Conservation (phyloP, 352 stramenopile genomes). For the Ochromonadaceae sp. region DNA sequence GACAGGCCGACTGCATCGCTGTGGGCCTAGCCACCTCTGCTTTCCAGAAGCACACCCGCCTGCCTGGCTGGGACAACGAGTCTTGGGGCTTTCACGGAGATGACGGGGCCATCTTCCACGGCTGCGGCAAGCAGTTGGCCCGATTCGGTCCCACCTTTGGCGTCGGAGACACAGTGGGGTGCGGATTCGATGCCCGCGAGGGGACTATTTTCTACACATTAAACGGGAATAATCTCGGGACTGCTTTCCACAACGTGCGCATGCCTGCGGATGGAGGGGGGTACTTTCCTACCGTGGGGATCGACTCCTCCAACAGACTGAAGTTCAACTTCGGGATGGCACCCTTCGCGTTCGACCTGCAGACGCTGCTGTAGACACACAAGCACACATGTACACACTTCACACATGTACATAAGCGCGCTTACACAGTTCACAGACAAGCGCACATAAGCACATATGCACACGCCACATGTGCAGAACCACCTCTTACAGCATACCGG, state of each 20-base stretch:
- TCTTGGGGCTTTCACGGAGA: slow-evolving; percentile 50
- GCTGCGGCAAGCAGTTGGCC: slow-evolving; percentile 36
- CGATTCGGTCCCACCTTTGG: slow-evolving; percentile 42
- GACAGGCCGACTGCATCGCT: slow-evolving; percentile 45
- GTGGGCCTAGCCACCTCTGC: slow-evolving; percentile 38
- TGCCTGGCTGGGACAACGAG: slow-evolving; percentile 47
- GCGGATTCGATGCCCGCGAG: slow-evolving; percentile 36
- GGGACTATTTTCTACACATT: slow-evolving; percentile 43
- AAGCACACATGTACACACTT: too few relatives aligned
- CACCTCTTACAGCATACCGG: too few relatives aligned
- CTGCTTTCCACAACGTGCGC: not conserved
- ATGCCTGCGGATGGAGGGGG: too few relatives aligned
- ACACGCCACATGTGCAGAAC: too few relatives aligned
- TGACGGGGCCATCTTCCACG: slow-evolving; percentile 50
- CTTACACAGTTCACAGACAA: too few relatives aligned
- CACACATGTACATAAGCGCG: too few relatives aligned
- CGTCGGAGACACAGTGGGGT: slow-evolving; percentile 46
- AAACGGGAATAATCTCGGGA: slow-evolving; percentile 32
- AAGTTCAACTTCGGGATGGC: not conserved
- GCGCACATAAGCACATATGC: too few relatives aligned
- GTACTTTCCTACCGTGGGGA: not conserved
- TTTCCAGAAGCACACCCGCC: slow-evolving; percentile 35
- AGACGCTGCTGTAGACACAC: too few relatives aligned
- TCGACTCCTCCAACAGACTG: not conserved
- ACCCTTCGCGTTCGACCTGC: not conserved